Evolutionary conservation across 1,284 basidiomycete species (phyloP), one percentile per base, ranked within the genome.

Genomic region (Schizophyllum commune): DNA sequence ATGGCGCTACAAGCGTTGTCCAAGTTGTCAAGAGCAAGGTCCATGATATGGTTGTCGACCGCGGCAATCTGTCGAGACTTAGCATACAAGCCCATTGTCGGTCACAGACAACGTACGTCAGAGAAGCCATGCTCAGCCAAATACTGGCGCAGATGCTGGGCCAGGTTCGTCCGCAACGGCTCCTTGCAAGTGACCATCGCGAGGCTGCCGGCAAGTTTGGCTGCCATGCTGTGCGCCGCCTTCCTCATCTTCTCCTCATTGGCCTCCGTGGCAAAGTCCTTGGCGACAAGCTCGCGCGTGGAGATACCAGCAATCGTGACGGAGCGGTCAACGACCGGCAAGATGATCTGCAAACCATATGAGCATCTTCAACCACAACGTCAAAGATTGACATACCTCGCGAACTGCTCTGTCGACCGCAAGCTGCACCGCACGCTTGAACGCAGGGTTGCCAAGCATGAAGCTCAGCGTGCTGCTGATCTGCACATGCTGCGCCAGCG

Each of bases 291-390:
- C 73, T 99, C 97, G 52, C 95, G 84, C 17, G 96, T 97, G 20
- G 97, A 99, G 67, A 99, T 98, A 33, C 95, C 94, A 7, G 97
- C 97, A 67, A 99, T 99, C 1, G 97, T 99, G 54, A 98, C 97
- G n/a, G 95, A 98, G 62, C 97, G 86, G 72, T 99, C 97, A 19
- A 99, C 96, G 57, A 99, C 96, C 4, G 97, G 97, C 17, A 96
- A 80, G 67, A 99, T 96, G 67, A 99, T 98, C 86, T 92, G 67
- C 1, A 59, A 53, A 53, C 55, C 13, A 21, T 59, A 15, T 58
- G 21, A 61, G 32, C 17, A 47, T 55, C 52, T 63, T 39, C 65
- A 51, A 60, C 56, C 57, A 11, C 33, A 9, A 11, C n/a, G 6
- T 56, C 19, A 11, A 47, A 7, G 56, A 13, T 3, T 9, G 32